Conservation (phyloP, 805 yeast species). For the Candida ponderosae region DNA sequence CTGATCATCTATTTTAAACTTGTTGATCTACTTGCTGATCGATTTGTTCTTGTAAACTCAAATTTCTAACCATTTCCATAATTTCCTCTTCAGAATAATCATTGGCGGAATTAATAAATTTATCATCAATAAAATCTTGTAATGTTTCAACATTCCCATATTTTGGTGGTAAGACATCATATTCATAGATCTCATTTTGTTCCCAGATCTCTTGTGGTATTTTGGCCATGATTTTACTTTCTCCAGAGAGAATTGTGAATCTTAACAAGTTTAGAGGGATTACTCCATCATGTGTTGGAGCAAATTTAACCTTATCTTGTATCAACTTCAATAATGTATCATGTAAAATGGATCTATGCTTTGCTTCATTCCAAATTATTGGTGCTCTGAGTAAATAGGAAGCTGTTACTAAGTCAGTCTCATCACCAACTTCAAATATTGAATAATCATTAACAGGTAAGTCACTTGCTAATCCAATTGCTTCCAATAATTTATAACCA, state of each 20-base stretch:
- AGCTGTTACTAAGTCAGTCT: conserved; percentile 35
- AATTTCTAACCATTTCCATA: conserved; percentile 18
- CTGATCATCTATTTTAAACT: no score
- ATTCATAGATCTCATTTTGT: conserved; percentile 55
- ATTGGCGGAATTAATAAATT: conserved; percentile 12
- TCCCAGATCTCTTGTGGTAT: conserved; percentile 59
- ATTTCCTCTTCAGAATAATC: conserved; percentile 15
- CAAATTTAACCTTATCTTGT: conserved; percentile 5
- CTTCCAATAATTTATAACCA: conserved; percentile 40
- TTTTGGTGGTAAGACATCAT: conserved; percentile 64
- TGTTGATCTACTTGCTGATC: not conserved
- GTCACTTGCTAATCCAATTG: conserved; percentile 28
- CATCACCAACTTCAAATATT: conserved; percentile 18
- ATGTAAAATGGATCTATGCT: conserved; percentile 38
- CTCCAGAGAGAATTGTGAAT: conserved; percentile 65
- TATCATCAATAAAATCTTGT: conserved; percentile 24
- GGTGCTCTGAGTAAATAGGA: conserved; percentile 54
- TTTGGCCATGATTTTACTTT: conserved; percentile 61
- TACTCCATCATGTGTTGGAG: conserved; percentile 12
- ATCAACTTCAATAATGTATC: conserved; percentile 28
- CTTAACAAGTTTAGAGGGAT: conserved; percentile 59
- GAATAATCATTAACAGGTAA: conserved; percentile 21
- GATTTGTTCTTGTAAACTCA: conserved; percentile 17
- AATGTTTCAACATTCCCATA: conserved; percentile 32
- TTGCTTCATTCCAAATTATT: conserved; percentile 43